Evolutionary conservation across 2,329 filamentous ascomycete genomes (phyloP), one percentile per base, ranked within the genome.

Genomic region (Ophiostoma montium): DNA sequence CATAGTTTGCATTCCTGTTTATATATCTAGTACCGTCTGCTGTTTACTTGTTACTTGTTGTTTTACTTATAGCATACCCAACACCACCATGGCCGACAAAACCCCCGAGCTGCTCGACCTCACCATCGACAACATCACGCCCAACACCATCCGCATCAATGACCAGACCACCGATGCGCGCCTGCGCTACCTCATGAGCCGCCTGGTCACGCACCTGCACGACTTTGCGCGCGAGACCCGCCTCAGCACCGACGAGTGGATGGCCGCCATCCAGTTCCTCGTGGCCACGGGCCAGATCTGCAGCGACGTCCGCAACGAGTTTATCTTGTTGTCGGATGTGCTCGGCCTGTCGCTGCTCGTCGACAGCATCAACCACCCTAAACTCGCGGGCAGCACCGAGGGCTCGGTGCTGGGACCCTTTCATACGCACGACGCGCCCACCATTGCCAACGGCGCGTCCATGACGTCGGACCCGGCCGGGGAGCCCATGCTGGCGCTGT

Each of bases 331-430:
- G 54, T 86, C 81, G 56, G 86, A 92, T 64, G 73, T 86, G 38
- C 74, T 90, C 19, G 86, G 85, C 35, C 76, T 92, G 33, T 88
- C 83, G 19, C 75, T 89, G 52, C 76, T 92, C 4, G 80, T 92
- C 56, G 85, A 92, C 67, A 77, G 73, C 57, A 89, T 92, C 68
- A 83, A 88, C 68, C 84, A 90, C 66, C 86, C 86, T 23, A 90
- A 87, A 62, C 84, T 83, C 0, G 60, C 76, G 0, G 63, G 68
- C 39, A 73, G 72, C 27, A 92, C 86, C 23, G 84, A 90, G 63
- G 84, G 85, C 51, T 86, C 84, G 1, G 83, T 92, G 11, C 75
- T 90, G 0, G 86, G 86, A 0, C 86, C 86, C 35, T 90, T 89
- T 69, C 84, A 90, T 69, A 87, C 82, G 1, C 83, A 89, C 65